Base-by-base conservation (phyloP, 2,329 filamentous ascomycete genomes). In the Cladosporium cucumerinum region DNA sequence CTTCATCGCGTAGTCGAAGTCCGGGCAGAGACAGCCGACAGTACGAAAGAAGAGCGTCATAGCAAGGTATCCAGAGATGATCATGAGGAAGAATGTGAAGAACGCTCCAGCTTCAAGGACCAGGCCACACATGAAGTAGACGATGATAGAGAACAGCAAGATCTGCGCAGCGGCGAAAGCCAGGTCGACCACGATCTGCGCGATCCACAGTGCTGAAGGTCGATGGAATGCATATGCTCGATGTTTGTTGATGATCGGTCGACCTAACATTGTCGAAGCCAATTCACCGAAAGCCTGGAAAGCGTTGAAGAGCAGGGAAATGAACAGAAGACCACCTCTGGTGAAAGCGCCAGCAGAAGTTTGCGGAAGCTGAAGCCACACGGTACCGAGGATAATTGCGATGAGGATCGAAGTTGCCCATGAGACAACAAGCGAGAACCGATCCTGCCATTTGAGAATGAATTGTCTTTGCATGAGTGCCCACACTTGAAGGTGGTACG, bases 1-100 rank as follows among this genome's bases (percentile, higher is more conserved):
- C 75, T 93, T 93, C 76, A 93, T 91, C 3, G 93, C 93, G 51
- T 90, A 90, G 74, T 96, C 91, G 65, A 96, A 96, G 72, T 92
- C 90, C 0, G 90, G 89, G 66, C 89, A 92, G 14, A 91, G 66
- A 66, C 88, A 92, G 7, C 89, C 91, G 1, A 93, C 82, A 2
- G 89, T 90, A 66, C 91, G 81, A 80, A 93, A 93, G 75, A 92
- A 89, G 1, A 92, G 79, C 0, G 89, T 92, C 88, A 93, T 92
- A 11, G 85, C 85, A 10, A 77, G 66, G 55, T 77, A 78, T 3
- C 70, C 73, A 14, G 71, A 69, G 18, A 76, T 66, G 63, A 77
- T 76, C 61, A 77, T 67, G 30, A 93, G 77, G 68, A 87, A 88
- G 74, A 92, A 93, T 0, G 84, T 91, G 78, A 93, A 93, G 79